phyloP scores from a whole-genome alignment of 305 asterid genomes.

The Ilex paraguariensis region DNA sequence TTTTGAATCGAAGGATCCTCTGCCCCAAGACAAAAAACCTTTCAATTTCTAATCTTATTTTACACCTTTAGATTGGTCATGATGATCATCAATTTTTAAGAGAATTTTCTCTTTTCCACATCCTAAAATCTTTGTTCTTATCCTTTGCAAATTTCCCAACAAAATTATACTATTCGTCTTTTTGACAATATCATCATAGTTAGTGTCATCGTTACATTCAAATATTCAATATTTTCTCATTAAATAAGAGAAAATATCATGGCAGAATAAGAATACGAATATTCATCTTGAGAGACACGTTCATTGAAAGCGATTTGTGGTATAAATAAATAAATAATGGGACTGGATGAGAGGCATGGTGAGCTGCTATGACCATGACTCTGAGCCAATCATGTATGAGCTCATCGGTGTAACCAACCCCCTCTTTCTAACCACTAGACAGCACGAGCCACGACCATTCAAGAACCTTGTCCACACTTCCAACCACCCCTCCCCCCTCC shows the following conservation, averaged over 20 bases:
- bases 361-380: conserved; percentile 27
- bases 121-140: no score
- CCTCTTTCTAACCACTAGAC: conserved; percentile 8
- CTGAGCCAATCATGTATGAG: conserved; percentile 15
- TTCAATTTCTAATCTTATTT: no score
- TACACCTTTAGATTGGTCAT: no score
- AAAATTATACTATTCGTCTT: not conserved
- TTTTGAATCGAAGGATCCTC: no score
- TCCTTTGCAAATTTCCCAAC: no score
- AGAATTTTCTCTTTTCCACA: no score
- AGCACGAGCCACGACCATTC: conserved; percentile 10
- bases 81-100: no score
- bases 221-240: not conserved
- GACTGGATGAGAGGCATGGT: not conserved
- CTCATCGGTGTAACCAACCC: conserved; percentile 8
- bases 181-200: not conserved
- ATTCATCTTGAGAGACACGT: conserved; percentile 13
- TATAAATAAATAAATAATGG: not conserved
- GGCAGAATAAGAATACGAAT: not conserved
- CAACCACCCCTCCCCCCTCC: not conserved
- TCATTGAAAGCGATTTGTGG: conserved; percentile 14
- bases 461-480: conserved; percentile 5
- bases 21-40: no score
- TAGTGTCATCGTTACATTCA: no score
- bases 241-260: not conserved